Evolutionary conservation across 352 stramenopile genomes (phyloP), one percentile per base, ranked within the genome.

Genomic region (Bremia lactucae): DNA sequence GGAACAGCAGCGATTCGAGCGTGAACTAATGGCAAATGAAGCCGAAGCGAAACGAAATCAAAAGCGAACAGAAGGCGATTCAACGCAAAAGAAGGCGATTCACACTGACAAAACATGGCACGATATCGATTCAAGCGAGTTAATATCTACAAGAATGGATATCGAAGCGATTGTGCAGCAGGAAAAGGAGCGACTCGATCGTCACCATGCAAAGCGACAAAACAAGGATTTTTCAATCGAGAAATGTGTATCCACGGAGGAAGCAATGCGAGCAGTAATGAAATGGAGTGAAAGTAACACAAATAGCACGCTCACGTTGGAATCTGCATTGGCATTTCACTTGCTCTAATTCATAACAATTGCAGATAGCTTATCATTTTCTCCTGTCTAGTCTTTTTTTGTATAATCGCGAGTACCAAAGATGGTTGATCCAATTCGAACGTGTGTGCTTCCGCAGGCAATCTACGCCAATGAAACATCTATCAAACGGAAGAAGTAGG

Each of bases 361-460:
- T 25, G 13, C 26, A 40, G 11, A 26, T 40, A 6, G 8, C 14
- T 24, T 9, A 15, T 38, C 33, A 26, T 39, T 35, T 19, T 18
- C 19, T 34, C 16, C 22, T 33, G 18, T 62, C 31, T 80, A 82
- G 31, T 42, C 41, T 38, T 65, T 70, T 14, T 62, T 72, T 6
- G 68, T 49, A 40, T 98, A 98, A 62, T 96, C 82, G 50, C 96
- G 72, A 29, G 81, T 75, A 35, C 96, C 96, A 70, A 99, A 99
- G 55, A 99, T 98, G 31, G 89, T 98, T 42, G 83, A 97, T 37
- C 96, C 96, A 9, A 99, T 87, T 49, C 96, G 75, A 4, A 99
- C 91, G 54, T 88, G 95, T 21, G 93, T 98, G 23, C 90, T 95
- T 31, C 95, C 96, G 46, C 82, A 87, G 23, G 77, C 69, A 64